Evolutionary conservation across 768 basidiomycete species (phyloP), one percentile per base, ranked within the genome.

Genomic region (Amanita pallidorosea): DNA sequence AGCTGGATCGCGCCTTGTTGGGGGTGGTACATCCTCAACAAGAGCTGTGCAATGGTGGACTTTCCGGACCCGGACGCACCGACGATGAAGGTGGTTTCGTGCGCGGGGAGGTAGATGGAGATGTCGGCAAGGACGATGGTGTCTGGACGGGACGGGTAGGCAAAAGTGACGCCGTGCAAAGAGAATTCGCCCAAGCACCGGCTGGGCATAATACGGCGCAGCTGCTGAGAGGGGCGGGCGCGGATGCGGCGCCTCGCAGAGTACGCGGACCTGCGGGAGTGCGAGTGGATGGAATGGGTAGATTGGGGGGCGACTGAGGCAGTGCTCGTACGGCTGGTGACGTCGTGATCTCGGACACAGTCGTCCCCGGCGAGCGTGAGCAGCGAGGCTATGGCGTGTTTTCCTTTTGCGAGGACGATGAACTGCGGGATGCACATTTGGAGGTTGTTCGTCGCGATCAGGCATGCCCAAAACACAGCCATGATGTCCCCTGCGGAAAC

Each of bases 381-480:
- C 25, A 93, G 70, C 0, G 79, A 71, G 1, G 75, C 80, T 75
- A 91, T 83, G 4, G 87, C 81, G 49, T 78, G 78, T 63, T 95
- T 96, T 50, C 91, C 95, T 61, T 85, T 86, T 15, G 83, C 75
- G 53, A 96, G 68, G 27, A 73, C 66, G 55, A 93, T 83, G 57
- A 90, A 68, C 54, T 88, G 81, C 0, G 93, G 92, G 8, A 97
- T 80, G 58, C 81, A 82, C 75, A 86, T 81, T 63, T 96, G 92
- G 2, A 96, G 68, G 63, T 90, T 92, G 57, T 77, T 83, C 1
- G 87, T 85, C 0, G 90, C 92, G 54, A 97, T 87, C 18, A 97
- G 71, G 63, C 90, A 93, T 0, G 95, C 93, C 94, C 95, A 98
- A 65, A 98, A 99, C 47, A 94, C 90, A n/a, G 87, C 83, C 85